Conservation (phyloP, 805 yeast species). For the Isabelozyma pseudorhagii region DNA sequence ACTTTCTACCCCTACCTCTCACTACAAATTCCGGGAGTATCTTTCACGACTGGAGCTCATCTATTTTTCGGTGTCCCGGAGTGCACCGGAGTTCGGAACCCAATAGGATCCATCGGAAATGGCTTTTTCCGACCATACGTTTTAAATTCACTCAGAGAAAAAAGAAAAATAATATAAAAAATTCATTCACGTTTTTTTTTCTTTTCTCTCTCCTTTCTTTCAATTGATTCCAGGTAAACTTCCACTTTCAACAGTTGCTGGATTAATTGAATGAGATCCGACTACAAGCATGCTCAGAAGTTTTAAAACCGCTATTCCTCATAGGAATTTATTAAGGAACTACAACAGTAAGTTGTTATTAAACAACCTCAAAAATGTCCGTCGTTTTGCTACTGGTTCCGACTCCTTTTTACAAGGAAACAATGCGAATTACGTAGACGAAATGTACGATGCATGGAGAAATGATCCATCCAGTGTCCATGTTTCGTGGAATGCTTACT, state of each 20-base stretch:
- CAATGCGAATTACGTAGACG: slow-evolving; percentile 91
- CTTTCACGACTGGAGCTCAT: no score
- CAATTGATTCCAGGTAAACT: background rate
- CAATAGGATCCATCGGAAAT: background rate
- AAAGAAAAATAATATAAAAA: no score
- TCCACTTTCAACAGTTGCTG: background rate
- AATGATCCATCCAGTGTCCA: slow-evolving; percentile 89
- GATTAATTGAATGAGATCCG: background rate
- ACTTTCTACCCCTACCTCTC: no score
- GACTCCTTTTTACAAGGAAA: slow-evolving; percentile 82
- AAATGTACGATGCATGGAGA: slow-evolving; percentile 95
- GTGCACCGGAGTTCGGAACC: background rate
- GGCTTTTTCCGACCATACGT: background rate
- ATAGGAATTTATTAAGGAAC: slow-evolving; percentile 29
- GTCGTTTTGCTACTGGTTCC: slow-evolving; percentile 35
- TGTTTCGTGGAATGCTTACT: slow-evolving; percentile 95
- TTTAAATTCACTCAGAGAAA: background rate
- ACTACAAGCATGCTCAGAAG: slow-evolving; percentile 38
- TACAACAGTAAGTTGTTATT: background rate
- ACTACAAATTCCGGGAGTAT: no score
- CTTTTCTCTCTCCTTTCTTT: background rate
- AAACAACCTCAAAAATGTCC: slow-evolving; percentile 3
- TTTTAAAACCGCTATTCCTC: slow-evolving; percentile 35
- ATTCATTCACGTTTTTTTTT: no score
- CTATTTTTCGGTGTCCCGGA: no score